Evolutionary conservation across 148 eudicot genomes (phyloP).

Genomic region (Silene uniflora): DNA sequence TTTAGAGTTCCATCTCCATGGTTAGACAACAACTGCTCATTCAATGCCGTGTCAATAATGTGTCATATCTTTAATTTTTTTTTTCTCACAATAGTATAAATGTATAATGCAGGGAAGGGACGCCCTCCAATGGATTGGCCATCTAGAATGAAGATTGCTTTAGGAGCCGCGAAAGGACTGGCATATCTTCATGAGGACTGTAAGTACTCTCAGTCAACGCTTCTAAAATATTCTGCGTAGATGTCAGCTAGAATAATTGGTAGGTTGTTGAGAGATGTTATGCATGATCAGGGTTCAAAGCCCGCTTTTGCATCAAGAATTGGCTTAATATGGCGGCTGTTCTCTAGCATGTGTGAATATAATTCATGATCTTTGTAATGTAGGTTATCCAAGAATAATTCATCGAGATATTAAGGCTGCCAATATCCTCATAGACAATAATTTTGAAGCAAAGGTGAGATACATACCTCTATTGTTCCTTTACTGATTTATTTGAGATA

Average conservation of each 20-base stretch:
- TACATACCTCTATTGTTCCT: background rate
- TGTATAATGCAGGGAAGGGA: constrained; percentile 45
- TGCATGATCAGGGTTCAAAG: background rate
- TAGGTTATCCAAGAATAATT: constrained; percentile 64
- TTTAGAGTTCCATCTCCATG: constrained; percentile 80
- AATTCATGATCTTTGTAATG: constrained; percentile 9
- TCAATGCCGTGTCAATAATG: background rate
- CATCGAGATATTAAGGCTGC: constrained; percentile 76
- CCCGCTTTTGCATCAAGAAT: background rate
- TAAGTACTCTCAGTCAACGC: constrained; percentile 26
- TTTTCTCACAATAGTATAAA: no score
- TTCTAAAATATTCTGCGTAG: background rate
- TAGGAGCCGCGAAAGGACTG: constrained; percentile 79
- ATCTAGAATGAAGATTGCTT: constrained; percentile 51
- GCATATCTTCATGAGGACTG: constrained; percentile 75
- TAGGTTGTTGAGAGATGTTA: background rate
- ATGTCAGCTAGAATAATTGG: background rate
- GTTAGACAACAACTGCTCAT: constrained; percentile 23
- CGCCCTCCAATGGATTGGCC: constrained; percentile 52
- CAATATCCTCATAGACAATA: constrained; percentile 59
- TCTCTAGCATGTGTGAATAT: background rate
- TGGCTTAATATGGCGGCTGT: background rate
- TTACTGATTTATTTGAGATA: background rate
- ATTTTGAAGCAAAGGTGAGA: constrained; percentile 64
- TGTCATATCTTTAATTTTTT: background rate